Conservation (phyloP, 129 eudicot species). For the Dittrichia graveolens region DNA sequence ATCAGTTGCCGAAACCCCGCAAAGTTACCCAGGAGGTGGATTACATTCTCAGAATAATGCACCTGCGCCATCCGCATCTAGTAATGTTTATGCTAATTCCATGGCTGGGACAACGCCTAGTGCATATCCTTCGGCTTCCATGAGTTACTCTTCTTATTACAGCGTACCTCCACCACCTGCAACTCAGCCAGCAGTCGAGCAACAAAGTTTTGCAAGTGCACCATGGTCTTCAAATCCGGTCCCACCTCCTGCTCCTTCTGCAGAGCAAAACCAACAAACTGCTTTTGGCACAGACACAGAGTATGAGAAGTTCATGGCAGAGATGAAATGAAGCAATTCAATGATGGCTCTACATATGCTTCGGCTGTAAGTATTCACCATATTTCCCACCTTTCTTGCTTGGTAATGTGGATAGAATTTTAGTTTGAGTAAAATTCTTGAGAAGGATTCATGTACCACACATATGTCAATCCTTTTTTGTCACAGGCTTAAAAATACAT, state of each 20-base stretch:
- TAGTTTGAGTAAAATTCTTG: neutral
- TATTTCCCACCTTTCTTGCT: slow-evolving; percentile 4
- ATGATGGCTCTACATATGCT: slow-evolving; percentile 12
- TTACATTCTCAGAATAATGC: slow-evolving; percentile 58
- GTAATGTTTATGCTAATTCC: slow-evolving; percentile 52
- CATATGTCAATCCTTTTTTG: neutral
- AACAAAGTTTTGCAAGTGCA: slow-evolving; percentile 51
- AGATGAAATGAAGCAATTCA: slow-evolving; percentile 54
- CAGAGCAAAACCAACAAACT: slow-evolving; percentile 51
- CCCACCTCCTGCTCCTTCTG: slow-evolving; percentile 40
- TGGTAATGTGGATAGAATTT: slow-evolving; percentile 20
- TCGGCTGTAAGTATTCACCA: slow-evolving; percentile 40
- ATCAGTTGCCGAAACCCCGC: slow-evolving; percentile 48
- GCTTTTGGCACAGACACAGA: slow-evolving; percentile 62
- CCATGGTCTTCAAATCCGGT: slow-evolving; percentile 76
- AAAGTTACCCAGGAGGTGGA: slow-evolving; percentile 50
- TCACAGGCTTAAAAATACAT: neutral
- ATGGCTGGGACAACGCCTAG: slow-evolving; percentile 49
- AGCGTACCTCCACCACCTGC: slow-evolving; percentile 62
- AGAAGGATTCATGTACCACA: slow-evolving; percentile 9
- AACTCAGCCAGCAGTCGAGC: slow-evolving; percentile 46
- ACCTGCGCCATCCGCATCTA: slow-evolving; percentile 47
- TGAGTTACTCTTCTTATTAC: slow-evolving; percentile 60
- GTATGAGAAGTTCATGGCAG: slow-evolving; percentile 94
- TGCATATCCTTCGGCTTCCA: slow-evolving; percentile 54